phyloP scores from a whole-genome alignment of 345 rosid species.

The Pistacia atlantica region DNA sequence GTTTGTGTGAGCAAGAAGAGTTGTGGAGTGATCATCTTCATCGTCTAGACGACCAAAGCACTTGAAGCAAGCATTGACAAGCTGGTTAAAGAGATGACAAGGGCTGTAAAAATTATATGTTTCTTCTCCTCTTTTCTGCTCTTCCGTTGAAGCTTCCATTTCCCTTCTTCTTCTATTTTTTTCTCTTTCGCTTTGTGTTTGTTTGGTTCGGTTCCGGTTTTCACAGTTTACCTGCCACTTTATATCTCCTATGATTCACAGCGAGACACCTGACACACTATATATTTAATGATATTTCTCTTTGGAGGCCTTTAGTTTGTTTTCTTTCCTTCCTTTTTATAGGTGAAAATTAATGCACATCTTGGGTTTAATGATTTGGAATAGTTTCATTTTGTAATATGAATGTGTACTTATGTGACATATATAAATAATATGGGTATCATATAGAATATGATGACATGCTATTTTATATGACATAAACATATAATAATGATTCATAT shows the following conservation, averaged over 20 bases:
- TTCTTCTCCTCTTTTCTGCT: background rate
- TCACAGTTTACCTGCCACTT: background rate
- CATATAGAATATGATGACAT: too few relatives aligned
- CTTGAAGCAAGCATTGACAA: conserved; percentile 10
- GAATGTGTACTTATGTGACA: too few relatives aligned
- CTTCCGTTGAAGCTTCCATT: background rate
- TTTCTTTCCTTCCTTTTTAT: background rate
- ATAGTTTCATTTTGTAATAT: too few relatives aligned
- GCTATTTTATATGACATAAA: too few relatives aligned
- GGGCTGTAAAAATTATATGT: background rate
- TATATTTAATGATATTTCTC: background rate
- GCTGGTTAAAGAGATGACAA: conserved; percentile 6
- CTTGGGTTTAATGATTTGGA: too few relatives aligned
- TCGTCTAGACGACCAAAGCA: conserved; percentile 16
- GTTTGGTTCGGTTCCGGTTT: background rate
- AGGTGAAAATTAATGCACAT: too few relatives aligned
- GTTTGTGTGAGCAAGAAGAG: background rate
- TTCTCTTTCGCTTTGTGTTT: background rate
- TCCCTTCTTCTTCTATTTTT: background rate
- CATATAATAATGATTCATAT: too few relatives aligned
- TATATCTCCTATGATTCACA: background rate
- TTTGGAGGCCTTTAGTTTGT: background rate
- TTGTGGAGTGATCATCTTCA: background rate
- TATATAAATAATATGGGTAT: too few relatives aligned
- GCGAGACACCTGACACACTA: conserved; percentile 5